Evolutionary conservation across 1,284 basidiomycete genomes (phyloP), one percentile per base, ranked within the genome.

Genomic region (Tranzscheliella williamsii): DNA sequence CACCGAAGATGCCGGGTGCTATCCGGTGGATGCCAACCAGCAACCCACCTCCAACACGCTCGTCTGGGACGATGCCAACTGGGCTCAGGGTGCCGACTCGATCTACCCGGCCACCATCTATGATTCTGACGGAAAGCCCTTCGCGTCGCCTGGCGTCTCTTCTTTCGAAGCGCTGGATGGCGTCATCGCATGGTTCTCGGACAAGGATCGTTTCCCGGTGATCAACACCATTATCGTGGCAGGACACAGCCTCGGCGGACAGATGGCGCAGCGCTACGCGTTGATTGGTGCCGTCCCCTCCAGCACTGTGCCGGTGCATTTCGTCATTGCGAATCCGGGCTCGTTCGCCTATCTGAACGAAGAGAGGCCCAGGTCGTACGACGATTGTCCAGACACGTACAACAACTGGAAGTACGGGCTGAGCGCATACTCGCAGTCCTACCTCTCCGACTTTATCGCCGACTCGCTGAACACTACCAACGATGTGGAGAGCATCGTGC

Each of bases 341-440:
- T 54, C 48, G 15, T 70, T 45, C 33, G 65, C 58, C 6, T 70
- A 68, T n/a, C 35, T 67, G 3, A 50, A 24, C 17, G 42, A 57
- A 0, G 47, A 45, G 51, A 29, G 67, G 4, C 64, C 67, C 1
- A 16, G 51, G 12, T 29, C 34, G 20, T 49, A 42, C 42, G 38
- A 38, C 16, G 43, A 37, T 5, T 67, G 61, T 21, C 3, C 34
- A 2, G 44, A 55, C 3, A 65, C 49, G 16, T 70, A 52, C 36
- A 58, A 70, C 49, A 43, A 42, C 21, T 68, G 66, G 66, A 70
- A 68, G 36, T 70, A 44, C 16, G 65, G 65, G 17, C 23, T 68
- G 16, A 35, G 40, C 12, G 42, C 24, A 3, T 70, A 60, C 33
- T 32, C 38, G 7, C 60, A 63, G 35, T 46, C 61, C 11, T 68